Conservation (phyloP, 306 rosid genomes). For the Quercus bicolor region DNA sequence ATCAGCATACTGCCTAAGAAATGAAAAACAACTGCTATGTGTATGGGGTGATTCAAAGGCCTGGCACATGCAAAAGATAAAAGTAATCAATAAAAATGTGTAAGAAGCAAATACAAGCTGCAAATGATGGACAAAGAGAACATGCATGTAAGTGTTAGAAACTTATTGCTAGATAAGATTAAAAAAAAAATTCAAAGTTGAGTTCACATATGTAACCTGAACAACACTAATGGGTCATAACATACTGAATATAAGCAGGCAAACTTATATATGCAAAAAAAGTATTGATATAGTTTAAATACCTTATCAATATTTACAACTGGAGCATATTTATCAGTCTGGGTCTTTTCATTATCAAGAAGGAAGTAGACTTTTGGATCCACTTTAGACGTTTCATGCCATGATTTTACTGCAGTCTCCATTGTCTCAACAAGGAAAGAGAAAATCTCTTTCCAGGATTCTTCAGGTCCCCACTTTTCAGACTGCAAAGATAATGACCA, state of each 20-base stretch:
- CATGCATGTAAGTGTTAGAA: not conserved
- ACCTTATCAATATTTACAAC: constrained; percentile 94
- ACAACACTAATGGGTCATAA: not conserved
- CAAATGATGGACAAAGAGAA: constrained; percentile 5
- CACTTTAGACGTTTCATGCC: constrained; percentile 83
- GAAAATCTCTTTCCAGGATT: constrained; percentile 62
- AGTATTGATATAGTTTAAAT: constrained; percentile 17
- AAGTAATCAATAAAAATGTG: constrained; percentile 10
- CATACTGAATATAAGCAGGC: not conserved
- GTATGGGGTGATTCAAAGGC: constrained; percentile 96
- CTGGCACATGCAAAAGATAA: constrained; percentile 40
- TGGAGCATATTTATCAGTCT: constrained; percentile 83
- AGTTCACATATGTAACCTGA: not conserved
- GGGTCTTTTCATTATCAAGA: constrained; percentile 77
- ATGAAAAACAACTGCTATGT: constrained; percentile 68
- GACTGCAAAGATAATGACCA: constrained; percentile 59
- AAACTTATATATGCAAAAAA: not conserved
- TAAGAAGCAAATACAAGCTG: constrained; percentile 2
- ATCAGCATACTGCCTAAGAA: constrained; percentile 92
- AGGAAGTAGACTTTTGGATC: constrained; percentile 89
- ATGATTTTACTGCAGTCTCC: constrained; percentile 85
- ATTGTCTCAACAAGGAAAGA: constrained; percentile 86
- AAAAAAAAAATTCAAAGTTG: not conserved
- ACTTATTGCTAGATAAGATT: not conserved
- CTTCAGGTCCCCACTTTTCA: constrained; percentile 72